phyloP scores from a whole-genome alignment of 2,329 filamentous ascomycete genomes.

The Cladosporium sphaerospermum region DNA sequence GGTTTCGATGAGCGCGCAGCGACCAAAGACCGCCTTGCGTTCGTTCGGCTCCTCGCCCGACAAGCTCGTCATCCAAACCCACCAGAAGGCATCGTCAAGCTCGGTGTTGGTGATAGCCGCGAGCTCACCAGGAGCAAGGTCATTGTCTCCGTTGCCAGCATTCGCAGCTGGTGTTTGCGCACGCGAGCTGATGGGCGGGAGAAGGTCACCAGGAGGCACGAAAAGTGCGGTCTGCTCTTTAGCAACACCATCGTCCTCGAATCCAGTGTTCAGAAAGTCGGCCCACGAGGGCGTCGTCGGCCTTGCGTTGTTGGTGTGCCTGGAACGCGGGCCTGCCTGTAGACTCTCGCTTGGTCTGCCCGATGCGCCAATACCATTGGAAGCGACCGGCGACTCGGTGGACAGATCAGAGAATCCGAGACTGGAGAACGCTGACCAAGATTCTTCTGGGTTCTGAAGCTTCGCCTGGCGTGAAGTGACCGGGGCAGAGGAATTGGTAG shows the following conservation, averaged over 20 bases:
- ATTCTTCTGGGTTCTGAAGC: conserved; percentile 59
- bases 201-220: conserved; percentile 82
- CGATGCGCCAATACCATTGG: conserved; percentile 18
- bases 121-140: conserved; percentile 83
- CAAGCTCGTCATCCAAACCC: conserved; percentile 98
- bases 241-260: conserved; percentile 66
- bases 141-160: conserved; percentile 53
- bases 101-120: conserved; percentile 83
- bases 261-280: conserved; percentile 91
- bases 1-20: conserved; percentile 89
- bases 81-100: conserved; percentile 96
- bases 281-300: conserved; percentile 98
- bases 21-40: conserved; percentile 87
- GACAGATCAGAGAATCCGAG: conserved; percentile 76
- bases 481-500: conserved; percentile 77
- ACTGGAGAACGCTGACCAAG: conserved; percentile 95
- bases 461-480: conserved; percentile 23
- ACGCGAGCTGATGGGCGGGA: conserved; percentile 76
- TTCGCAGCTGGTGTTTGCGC: conserved; percentile 55
- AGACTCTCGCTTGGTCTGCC: conserved; percentile 43
- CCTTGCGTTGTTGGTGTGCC: conserved; percentile 60
- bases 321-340: conserved; percentile 60
- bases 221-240: conserved; percentile 51
- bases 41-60: conserved; percentile 79
- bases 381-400: conserved; percentile 14